Conservation (phyloP, 352 stramenopile species). For the Labyrinthula sp. region DNA sequence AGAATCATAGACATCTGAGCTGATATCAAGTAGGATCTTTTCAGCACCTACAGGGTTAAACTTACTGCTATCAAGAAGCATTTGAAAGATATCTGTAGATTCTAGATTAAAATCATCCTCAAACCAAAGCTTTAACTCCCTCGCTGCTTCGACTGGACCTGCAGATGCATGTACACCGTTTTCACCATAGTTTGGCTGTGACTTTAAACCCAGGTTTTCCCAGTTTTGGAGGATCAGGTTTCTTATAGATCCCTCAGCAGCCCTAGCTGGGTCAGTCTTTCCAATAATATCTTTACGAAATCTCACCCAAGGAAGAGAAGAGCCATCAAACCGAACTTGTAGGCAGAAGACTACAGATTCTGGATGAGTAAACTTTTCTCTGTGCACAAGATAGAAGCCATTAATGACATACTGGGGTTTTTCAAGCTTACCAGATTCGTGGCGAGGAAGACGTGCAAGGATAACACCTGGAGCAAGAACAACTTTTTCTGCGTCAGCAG, state of each 20-base stretch:
- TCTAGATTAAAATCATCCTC: conserved; percentile 6
- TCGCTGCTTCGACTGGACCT: conserved; percentile 25
- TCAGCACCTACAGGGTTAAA: conserved; percentile 61
- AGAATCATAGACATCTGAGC: conserved; percentile 53
- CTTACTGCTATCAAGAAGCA: conserved; percentile 53
- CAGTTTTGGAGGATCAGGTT: conserved; percentile 6
- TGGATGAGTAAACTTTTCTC: conserved; percentile 4
- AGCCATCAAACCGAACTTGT: conserved; percentile 10
- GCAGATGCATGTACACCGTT: conserved; percentile 30
- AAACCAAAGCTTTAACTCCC: conserved; percentile 29
- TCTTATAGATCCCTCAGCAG: conserved; percentile 3
- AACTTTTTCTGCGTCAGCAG: no score
- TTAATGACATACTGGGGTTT: conserved; percentile 25
- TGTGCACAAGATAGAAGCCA: conserved; percentile 24
- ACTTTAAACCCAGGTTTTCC: conserved; percentile 3
- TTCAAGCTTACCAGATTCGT: conserved; percentile 17
- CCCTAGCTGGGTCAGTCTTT: conserved; percentile 21
- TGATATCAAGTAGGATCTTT: conserved; percentile 54
- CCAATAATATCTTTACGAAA: conserved; percentile 26
- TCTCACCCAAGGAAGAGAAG: conserved; percentile 7
- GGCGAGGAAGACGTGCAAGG: conserved; percentile 15
- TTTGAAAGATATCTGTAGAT: no score
- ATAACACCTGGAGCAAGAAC: no score
- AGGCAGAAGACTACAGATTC: conserved; percentile 13
- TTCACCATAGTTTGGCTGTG: conserved; percentile 7